Percentiles rank a stretch among this genome's conserved stretches.
Evolutionary conservation across 2,329 filamentous ascomycete genomes (phyloP).

Genomic region (Dryadomyces quercivorus): DNA sequence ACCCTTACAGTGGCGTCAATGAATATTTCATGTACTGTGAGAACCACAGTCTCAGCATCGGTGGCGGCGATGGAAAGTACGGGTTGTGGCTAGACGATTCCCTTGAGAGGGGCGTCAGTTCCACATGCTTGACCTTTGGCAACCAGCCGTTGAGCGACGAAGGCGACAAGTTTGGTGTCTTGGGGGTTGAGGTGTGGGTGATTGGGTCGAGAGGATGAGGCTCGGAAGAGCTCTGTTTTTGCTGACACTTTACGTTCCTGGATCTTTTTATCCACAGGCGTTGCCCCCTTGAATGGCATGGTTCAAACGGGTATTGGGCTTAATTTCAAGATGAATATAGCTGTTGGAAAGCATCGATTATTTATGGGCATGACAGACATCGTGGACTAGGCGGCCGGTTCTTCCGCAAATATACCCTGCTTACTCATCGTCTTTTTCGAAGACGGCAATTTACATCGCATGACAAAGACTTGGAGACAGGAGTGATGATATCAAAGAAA

Average conservation of each 20-base stretch:
- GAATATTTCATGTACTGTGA: conserved; percentile 97
- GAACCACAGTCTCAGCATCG: conserved; percentile 69
- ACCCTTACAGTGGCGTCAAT: conserved; percentile 90
- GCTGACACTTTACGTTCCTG: background rate
- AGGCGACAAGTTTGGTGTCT: conserved; percentile 78
- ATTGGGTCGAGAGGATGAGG: conserved; percentile 41
- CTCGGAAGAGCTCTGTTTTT: background rate
- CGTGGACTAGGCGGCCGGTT: too few species aligned
- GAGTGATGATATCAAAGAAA: background rate
- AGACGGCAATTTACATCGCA: too few species aligned
- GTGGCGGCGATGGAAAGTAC: conserved; percentile 80
- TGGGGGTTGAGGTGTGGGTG: conserved; percentile 91
- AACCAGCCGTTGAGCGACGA: conserved; percentile 91
- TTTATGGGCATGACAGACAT: too few species aligned
- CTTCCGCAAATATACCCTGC: too few species aligned
- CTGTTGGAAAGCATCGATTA: too few species aligned
- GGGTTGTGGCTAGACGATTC: conserved; percentile 87
- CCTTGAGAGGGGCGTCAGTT: conserved; percentile 73
- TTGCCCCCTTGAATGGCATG: background rate
- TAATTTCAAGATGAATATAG: too few species aligned
- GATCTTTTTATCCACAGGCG: background rate
- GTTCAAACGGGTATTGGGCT: too few species aligned
- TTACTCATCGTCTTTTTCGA: too few species aligned
- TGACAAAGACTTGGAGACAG: background rate
- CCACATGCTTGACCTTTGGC: conserved; percentile 78